Evolutionary conservation across 768 basidiomycete species (phyloP).

Genomic region (Agaricus sinodeliciosus): DNA sequence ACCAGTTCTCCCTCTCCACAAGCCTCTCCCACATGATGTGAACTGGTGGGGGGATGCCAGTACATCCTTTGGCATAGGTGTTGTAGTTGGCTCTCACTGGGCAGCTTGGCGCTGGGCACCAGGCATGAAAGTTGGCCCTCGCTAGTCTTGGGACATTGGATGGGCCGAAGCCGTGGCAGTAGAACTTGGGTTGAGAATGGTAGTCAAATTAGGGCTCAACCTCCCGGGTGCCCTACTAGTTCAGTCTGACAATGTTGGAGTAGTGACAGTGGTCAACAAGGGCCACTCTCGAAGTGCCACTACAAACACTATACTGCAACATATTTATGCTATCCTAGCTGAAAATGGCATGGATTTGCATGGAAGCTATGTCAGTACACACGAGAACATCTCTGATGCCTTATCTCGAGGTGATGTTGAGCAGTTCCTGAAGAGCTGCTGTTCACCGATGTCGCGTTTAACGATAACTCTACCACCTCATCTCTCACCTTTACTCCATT

Average conservation of each 20-base stretch:
- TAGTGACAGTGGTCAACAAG: slow-evolving; percentile 21
- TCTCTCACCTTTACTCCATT: background rate
- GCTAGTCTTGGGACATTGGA: slow-evolving; percentile 22
- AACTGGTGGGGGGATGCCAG: slow-evolving; percentile 30
- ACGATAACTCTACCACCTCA: background rate
- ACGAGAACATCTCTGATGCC: background rate
- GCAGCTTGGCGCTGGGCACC: slow-evolving; percentile 22
- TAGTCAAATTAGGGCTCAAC: background rate
- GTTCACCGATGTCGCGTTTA: background rate
- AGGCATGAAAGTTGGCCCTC: slow-evolving; percentile 23
- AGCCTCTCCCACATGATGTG: slow-evolving; percentile 16
- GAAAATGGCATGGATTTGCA: background rate
- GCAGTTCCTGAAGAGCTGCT: slow-evolving; percentile 14
- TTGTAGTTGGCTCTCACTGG: slow-evolving; percentile 22
- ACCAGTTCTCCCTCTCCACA: slow-evolving; percentile 10
- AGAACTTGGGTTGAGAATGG: slow-evolving; percentile 23
- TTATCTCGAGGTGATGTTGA: background rate
- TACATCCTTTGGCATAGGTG: slow-evolving; percentile 27
- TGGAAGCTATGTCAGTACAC: background rate
- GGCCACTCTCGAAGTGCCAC: slow-evolving; percentile 19
- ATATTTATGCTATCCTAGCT: background rate
- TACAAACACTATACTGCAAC: background rate
- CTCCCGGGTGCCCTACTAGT: slow-evolving; percentile 14
- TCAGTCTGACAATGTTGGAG: slow-evolving; percentile 28
- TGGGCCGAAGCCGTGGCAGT: slow-evolving; percentile 35